Evolutionary conservation across 2,329 filamentous ascomycete species (phyloP), one percentile per base, ranked within the genome.

Genomic region (Fusarium multiceps): DNA sequence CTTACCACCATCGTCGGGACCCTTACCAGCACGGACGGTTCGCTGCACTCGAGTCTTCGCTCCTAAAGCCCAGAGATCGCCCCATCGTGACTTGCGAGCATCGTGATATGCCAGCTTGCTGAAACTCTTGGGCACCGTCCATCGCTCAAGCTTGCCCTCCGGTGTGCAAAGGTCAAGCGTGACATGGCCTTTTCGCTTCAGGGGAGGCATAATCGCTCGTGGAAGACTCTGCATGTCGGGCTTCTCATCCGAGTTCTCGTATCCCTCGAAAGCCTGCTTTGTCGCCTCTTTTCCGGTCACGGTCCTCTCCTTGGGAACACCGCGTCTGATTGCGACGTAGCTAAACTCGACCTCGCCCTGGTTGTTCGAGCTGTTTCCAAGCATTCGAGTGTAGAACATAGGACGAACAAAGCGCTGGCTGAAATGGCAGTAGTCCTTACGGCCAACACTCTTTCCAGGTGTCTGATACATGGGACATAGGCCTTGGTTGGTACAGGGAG

Each of bases 1-100:
- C 54, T 85, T 82, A 6, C 83, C 84, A 7, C 83, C 84, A 41
- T 86, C 85, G 28, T 84, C 80, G 0, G 77, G 75, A 34, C 80
- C 81, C 66, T 77, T 78, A 55, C 92, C 92, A 5, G 92, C 80
- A 10, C 89, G 87, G 45, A 92, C 81, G 16, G 82, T 84, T 48
- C 92, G 84, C 4, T 80, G 76, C 6, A 92, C 87, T 14, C 93
- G 86, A 0, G 93, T 97, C 85, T 98, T 98, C 23, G 94, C 95
- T 0, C 96, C 96, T 1, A 98, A 84, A 1, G 95, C 94, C 96
- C 96, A 99, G 12, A 98, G 84, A 78, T 98, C 96, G 41, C 96
- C 96, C 96, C 95, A 98, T 55, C 83, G 83, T 1, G 91, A 88
- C 82, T 99, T 99, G 66, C 96, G 89, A 37, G 96, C 96, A 77